Conservation (phyloP, 1,284 basidiomycete genomes). For the Microbotryum scabiosae region DNA sequence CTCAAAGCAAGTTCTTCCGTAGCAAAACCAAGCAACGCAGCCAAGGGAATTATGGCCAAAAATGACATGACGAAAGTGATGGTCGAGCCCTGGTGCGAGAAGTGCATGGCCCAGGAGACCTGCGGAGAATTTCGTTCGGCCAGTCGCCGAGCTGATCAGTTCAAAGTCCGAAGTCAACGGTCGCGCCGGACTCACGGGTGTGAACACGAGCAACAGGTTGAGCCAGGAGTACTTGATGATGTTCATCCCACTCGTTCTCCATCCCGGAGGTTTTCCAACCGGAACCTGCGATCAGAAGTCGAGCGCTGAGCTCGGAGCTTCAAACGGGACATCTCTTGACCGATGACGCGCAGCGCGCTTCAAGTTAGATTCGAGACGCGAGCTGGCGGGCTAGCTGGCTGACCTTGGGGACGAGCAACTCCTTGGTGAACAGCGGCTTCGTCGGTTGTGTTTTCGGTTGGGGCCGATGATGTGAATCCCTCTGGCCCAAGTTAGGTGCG, state of each 20-base stretch:
- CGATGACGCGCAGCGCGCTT: too few species aligned
- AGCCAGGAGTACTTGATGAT: constrained; percentile 45
- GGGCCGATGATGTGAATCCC: too few species aligned
- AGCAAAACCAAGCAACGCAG: constrained; percentile 33
- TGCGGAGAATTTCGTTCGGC: neutral
- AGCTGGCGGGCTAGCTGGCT: too few species aligned
- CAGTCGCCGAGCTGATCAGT: neutral
- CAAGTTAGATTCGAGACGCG: too few species aligned
- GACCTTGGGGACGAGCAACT: constrained; percentile 19
- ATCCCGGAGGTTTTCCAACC: constrained; percentile 19
- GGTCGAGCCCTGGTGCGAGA: constrained; percentile 49
- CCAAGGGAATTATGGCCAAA: constrained; percentile 33
- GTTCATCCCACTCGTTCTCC: constrained; percentile 39
- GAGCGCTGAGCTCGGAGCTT: too few species aligned
- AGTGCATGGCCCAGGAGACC: constrained; percentile 54
- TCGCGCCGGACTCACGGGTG: constrained; percentile 40
- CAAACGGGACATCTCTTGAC: too few species aligned
- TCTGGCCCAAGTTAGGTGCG: too few species aligned
- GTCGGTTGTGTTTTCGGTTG: too few species aligned
- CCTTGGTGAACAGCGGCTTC: constrained; percentile 12
- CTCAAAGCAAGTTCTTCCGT: constrained; percentile 36
- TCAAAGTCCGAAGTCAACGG: neutral
- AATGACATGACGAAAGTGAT: constrained; percentile 61
- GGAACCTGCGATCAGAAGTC: neutral
- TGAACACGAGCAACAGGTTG: constrained; percentile 48